phyloP scores from a whole-genome alignment of 2,329 filamentous ascomycete genomes.

The Claviceps humidiphila region DNA sequence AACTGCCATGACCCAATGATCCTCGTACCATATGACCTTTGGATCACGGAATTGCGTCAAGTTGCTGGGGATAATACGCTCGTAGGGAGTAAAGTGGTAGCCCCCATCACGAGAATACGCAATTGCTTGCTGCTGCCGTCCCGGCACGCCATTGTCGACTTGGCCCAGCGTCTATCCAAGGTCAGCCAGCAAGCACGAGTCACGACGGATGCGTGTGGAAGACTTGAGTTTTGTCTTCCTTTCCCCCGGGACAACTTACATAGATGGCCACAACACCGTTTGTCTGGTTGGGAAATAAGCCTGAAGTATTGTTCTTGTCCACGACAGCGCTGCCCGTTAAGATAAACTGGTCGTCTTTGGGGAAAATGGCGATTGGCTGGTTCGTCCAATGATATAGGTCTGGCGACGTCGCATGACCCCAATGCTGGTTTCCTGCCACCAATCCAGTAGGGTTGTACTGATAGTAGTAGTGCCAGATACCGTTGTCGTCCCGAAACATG shows the following conservation, averaged over 20 bases:
- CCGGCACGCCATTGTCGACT: slow-evolving; percentile 1
- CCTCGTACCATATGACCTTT: slow-evolving; percentile 43
- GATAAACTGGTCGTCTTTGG: slow-evolving; percentile 29
- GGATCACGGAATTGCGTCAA: slow-evolving; percentile 50
- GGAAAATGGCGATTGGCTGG: slow-evolving; percentile 47
- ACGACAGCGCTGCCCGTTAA: slow-evolving; percentile 44
- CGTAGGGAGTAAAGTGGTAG: slow-evolving; percentile 22
- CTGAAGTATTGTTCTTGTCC: slow-evolving; percentile 51
- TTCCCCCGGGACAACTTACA: slow-evolving; percentile 17
- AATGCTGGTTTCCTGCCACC: slow-evolving; percentile 47
- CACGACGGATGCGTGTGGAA: slow-evolving; percentile 1
- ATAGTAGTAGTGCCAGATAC: slow-evolving; percentile 51
- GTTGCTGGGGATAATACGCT: slow-evolving; percentile 40
- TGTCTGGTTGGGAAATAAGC: too few species aligned
- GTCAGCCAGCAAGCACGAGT: not conserved
- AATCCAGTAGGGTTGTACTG: slow-evolving; percentile 34
- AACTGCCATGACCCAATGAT: slow-evolving; percentile 25
- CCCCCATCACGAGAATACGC: slow-evolving; percentile 17
- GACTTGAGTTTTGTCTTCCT: too few species aligned
- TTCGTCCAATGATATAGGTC: slow-evolving; percentile 22
- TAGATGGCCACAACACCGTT: too few species aligned
- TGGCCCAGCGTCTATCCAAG: slow-evolving; percentile 13
- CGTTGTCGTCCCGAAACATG: slow-evolving; percentile 35
- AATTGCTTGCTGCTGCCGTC: slow-evolving; percentile 40
- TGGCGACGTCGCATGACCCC: slow-evolving; percentile 51